These are phyloP conservation scores for Royoungia palumana DNA, from an alignment of 768 basidiomycete species.

Conservation along the genomic window DNA sequence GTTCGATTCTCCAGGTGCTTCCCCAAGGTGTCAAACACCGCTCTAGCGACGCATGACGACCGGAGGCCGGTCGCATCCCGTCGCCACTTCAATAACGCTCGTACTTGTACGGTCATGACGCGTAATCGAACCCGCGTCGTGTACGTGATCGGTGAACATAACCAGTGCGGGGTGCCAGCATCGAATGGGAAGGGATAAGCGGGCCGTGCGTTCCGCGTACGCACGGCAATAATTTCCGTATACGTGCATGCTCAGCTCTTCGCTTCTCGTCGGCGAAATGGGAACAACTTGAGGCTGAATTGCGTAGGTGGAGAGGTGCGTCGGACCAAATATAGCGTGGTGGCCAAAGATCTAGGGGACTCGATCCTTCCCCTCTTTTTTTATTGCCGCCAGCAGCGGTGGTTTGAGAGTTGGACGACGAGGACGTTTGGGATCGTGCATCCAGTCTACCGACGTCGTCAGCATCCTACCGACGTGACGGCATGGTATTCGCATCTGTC, in stretches of 20 bases:
- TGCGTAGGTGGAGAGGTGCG: conserved; percentile 6
- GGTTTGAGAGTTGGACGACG: background rate
- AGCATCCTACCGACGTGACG: background rate
- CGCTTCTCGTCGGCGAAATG: background rate
- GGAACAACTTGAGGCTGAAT: background rate
- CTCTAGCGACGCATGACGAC: conserved; percentile 6
- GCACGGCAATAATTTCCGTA: background rate
- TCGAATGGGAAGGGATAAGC: background rate
- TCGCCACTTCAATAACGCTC: background rate
- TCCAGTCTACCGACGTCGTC: background rate
- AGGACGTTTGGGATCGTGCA: no score
- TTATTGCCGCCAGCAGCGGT: no score
- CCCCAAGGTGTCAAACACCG: conserved; percentile 2
- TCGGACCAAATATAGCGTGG: background rate
- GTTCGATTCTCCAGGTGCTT: background rate
- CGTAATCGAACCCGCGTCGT: no score
- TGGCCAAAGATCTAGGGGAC: no score
- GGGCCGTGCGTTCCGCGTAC: background rate
- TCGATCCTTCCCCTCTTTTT: background rate
- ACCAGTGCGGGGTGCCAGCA: no score
- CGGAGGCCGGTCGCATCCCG: conserved; percentile 1
- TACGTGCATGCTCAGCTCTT: background rate
- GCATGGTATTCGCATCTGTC: background rate
- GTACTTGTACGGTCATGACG: no score
- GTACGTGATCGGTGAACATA: no score